Evolutionary conservation across 2,329 filamentous ascomycete genomes (phyloP), one percentile per base, ranked within the genome.

Genomic region (Cercospora nicotianae): DNA sequence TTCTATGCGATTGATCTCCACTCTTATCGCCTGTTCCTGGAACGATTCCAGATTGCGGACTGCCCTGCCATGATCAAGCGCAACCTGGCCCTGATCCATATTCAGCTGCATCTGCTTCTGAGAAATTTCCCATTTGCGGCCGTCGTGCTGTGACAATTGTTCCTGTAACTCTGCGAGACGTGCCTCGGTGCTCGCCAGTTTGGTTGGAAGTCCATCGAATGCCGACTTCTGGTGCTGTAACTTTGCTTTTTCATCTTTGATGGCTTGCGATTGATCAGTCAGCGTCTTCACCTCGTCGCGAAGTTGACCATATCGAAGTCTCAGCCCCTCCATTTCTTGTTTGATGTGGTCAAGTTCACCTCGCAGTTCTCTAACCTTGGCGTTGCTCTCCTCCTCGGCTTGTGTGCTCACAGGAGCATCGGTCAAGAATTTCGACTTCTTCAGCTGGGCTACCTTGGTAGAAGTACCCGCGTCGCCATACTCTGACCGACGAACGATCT

Each of bases 381-480:
- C 82, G 67, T 87, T 83, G 16, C 95, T 77, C 62, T 88, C 85
- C 13, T 81, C 79, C 77, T 91, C 92, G 39, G 82, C 89, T 23
- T 86, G 82, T 3, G 81, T 80, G 75, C 96, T 92, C 6, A 93
- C 85, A 3, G 91, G 90, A 69, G 92, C 89, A 57, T 93, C 88
- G 0, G 89, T 93, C 89, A 95, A 97, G 75, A 86, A 87, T 39
- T 77, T 82, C 4, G 92, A 92, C 1, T 79, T 80, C 16, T 79
- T 82, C 13, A 97, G 81, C 64, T 82, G 82, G 39, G 83, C 86
- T 13, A 91, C 89, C 23, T 85, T 83, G 0, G 91, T 93, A 1
- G 92, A 92, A 59, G 87, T 87, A 13, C 90, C 92, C 59, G 85
- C 82, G 1, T 88, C 86, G 2, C 92, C 93, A 78, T 97, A 97